Evolutionary conservation across 1,284 basidiomycete genomes (phyloP).

Genomic region (Rhizoctonia solani): DNA sequence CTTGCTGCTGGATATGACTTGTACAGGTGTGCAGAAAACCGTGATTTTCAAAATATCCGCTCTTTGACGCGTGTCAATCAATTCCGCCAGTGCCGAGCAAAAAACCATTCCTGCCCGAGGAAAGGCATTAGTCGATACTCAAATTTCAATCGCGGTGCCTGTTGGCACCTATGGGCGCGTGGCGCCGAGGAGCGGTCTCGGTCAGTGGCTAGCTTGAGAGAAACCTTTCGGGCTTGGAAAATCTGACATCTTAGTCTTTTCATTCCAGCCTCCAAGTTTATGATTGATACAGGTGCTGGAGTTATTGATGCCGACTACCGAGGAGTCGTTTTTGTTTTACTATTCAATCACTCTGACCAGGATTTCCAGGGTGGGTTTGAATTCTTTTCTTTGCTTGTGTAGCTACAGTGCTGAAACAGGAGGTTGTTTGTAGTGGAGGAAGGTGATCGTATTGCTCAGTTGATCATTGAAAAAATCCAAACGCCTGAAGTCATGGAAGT

Average conservation of each 20-base stretch:
- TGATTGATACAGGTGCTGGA: conserved; percentile 96
- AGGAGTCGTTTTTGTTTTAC: conserved; percentile 87
- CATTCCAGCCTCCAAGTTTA: conserved; percentile 90
- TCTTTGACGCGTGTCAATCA: not conserved
- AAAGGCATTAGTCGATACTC: conserved; percentile 88
- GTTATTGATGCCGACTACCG: conserved; percentile 97
- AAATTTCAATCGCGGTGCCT: conserved; percentile 91
- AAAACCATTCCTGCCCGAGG: conserved; percentile 81
- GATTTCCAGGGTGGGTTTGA: conserved; percentile 78
- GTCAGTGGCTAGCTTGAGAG: conserved; percentile 53
- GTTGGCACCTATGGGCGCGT: conserved; percentile 93
- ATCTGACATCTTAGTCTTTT: not conserved
- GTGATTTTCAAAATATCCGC: not conserved
- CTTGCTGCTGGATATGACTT: conserved; percentile 94
- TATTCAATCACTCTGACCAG: conserved; percentile 89
- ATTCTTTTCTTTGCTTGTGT: not conserved
- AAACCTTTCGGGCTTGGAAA: not conserved
- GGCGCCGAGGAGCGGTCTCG: conserved; percentile 91
- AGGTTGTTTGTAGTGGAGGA: conserved; percentile 67
- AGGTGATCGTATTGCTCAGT: conserved; percentile 92
- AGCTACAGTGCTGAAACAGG: not conserved
- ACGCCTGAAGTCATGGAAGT: conserved; percentile 88
- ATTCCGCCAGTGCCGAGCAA: conserved; percentile 64
- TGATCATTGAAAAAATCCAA: conserved; percentile 89
- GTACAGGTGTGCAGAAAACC: conserved; percentile 64